These are phyloP conservation scores for Dictyostelium brefeldianum DNA, from an alignment of 78 protist species.

Conservation along the genomic window DNA sequence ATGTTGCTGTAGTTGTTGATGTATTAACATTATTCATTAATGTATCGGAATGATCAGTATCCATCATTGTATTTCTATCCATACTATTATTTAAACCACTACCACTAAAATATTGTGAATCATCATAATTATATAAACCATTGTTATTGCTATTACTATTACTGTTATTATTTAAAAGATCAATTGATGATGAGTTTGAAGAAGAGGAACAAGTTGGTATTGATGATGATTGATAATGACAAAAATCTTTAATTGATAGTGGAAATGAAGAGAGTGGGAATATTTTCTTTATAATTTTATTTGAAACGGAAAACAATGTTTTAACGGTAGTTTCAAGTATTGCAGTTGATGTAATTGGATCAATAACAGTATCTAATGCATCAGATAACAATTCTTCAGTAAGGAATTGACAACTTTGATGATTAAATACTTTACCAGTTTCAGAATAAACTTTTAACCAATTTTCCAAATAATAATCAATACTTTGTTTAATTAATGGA, in stretches of 20 bases:
- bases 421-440: conserved; percentile 33
- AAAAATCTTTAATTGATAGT: conserved; percentile 16
- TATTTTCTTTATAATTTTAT: conserved; percentile 9
- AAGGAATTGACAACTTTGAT: neutral
- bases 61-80: neutral
- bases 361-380: conserved; percentile 28
- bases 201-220: neutral
- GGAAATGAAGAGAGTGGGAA: conserved; percentile 3
- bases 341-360: conserved; percentile 26
- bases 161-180: neutral
- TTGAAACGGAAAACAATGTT: neutral
- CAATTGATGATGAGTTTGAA: neutral
- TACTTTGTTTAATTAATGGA: conserved; percentile 35
- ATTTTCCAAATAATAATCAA: conserved; percentile 34
- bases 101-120: conserved; percentile 8
- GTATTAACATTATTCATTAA: neutral
- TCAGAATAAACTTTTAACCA: conserved; percentile 21
- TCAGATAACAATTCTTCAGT: conserved; percentile 64
- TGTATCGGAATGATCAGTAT: neutral
- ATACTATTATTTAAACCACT: conserved; percentile 24
- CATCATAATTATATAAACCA: neutral
- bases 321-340: conserved; percentile 24
- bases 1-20: neutral
- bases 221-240: neutral
- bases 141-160: neutral